Conservation (phyloP, 352 stramenopile genomes). For the Globisporangium mamillatum region DNA sequence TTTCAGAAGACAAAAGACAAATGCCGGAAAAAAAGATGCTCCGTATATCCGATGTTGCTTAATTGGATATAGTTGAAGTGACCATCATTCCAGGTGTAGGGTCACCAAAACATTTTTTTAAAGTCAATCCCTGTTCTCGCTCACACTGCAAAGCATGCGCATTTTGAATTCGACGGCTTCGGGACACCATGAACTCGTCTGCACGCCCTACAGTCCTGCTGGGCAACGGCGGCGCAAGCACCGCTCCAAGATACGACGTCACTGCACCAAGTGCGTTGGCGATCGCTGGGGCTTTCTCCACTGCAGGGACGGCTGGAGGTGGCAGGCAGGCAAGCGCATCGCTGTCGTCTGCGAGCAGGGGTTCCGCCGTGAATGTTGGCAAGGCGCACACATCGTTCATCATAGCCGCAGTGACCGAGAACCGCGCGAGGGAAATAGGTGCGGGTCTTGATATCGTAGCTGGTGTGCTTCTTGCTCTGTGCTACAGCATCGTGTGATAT, state of each 20-base stretch:
- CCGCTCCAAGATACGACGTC: slow-evolving; percentile 12
- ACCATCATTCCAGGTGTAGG: not conserved
- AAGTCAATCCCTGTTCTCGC: too few species aligned
- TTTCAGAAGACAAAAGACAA: too few species aligned
- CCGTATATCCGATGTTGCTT: not conserved
- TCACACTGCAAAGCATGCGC: too few species aligned
- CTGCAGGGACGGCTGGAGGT: not conserved
- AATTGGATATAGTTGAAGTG: not conserved
- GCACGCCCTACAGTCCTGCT: slow-evolving; percentile 3
- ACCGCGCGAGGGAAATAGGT: slow-evolving; percentile 20
- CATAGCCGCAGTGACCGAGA: slow-evolving; percentile 18
- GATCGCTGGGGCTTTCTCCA: not conserved
- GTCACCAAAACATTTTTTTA: not conserved
- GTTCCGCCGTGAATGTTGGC: not conserved
- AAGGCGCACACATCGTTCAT: slow-evolving; percentile 17
- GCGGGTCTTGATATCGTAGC: not conserved
- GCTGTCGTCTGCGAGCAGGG: slow-evolving; percentile 7
- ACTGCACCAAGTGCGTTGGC: slow-evolving; percentile 10
- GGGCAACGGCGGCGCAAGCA: slow-evolving; percentile 1
- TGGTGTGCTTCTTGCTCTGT: not conserved
- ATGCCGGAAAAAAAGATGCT: not conserved
- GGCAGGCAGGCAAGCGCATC: not conserved
- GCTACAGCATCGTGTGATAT: not conserved
- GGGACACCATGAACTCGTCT: not conserved
- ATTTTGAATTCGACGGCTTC: not conserved